phyloP scores from a whole-genome alignment of 2,329 filamentous ascomycete genomes.

The Arthrobotrys entomopaga region DNA sequence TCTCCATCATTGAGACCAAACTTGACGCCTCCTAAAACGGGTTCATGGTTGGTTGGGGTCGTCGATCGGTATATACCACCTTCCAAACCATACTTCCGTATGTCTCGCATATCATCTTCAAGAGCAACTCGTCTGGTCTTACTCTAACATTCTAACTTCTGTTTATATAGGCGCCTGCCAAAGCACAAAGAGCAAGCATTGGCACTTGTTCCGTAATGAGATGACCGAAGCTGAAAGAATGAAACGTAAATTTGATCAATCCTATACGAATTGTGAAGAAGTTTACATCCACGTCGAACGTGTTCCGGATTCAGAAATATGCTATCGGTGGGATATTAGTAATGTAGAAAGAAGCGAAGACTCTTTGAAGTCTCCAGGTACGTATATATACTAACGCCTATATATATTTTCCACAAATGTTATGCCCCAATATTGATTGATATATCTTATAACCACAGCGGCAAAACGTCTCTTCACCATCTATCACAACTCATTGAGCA shows the following conservation, averaged over 20 bases:
- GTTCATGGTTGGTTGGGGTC: constrained; percentile 19
- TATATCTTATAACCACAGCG: constrained; percentile 5
- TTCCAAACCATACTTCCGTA: constrained; percentile 31
- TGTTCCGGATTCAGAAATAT: constrained; percentile 30
- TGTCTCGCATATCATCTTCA: constrained; percentile 2
- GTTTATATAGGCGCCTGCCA: constrained; percentile 30
- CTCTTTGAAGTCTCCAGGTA: constrained; percentile 13
- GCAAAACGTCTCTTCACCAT: constrained; percentile 31
- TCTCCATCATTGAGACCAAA: constrained; percentile 33
- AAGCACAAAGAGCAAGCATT: constrained; percentile 2
- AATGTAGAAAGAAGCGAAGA: constrained; percentile 10
- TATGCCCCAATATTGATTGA: background rate
- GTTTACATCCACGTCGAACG: constrained; percentile 30
- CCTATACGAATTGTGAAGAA: constrained; percentile 19
- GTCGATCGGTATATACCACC: background rate
- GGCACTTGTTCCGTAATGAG: constrained; percentile 21
- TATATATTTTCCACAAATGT: background rate
- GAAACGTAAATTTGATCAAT: constrained; percentile 1
- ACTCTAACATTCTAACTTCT: background rate
- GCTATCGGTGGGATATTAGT: constrained; percentile 39
- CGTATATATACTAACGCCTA: background rate
- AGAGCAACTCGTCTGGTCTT: too few species aligned
- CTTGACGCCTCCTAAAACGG: constrained; percentile 29
- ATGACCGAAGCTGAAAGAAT: background rate
- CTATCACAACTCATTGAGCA: constrained; percentile 37